Percentiles rank a stretch among this genome's conserved stretches.
Conservation (phyloP, 2,329 filamentous ascomycete species). For the Sporothrix pallida region DNA sequence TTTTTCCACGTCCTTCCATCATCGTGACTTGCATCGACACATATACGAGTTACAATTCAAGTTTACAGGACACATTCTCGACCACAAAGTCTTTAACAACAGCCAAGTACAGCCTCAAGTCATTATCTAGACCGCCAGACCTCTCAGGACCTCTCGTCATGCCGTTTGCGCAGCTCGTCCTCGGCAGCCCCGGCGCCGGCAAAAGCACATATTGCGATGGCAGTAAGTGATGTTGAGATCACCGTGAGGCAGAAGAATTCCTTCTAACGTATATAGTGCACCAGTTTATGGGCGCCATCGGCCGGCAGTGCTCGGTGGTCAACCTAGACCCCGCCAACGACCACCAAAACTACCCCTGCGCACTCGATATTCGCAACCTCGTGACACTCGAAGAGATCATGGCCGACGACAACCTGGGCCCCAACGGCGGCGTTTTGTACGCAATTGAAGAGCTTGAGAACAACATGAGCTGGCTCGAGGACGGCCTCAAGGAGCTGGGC, state of each 20-base stretch:
- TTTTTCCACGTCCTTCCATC: slow-evolving; percentile 7
- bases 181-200: slow-evolving; percentile 92
- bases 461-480: slow-evolving; percentile 90
- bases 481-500: slow-evolving; percentile 76
- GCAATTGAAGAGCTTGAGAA: slow-evolving; percentile 93
- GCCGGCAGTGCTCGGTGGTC: slow-evolving; percentile 90
- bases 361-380: slow-evolving; percentile 86
- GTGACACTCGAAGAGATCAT: slow-evolving; percentile 95
- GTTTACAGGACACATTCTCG: no score
- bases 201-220: slow-evolving; percentile 99
- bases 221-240: slow-evolving; percentile 54
- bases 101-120: no score
- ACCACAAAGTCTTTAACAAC: no score
- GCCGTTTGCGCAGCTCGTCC: slow-evolving; percentile 77
- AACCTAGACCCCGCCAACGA: slow-evolving; percentile 99
- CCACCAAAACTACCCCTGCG: slow-evolving; percentile 83
- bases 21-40: not conserved
- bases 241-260: not conserved
- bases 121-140: not conserved
- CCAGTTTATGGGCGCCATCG: slow-evolving; percentile 95
- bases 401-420: slow-evolving; percentile 85
- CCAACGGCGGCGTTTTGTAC: slow-evolving; percentile 91
- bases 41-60: no score
- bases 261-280: slow-evolving; percentile 62
- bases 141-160: slow-evolving; percentile 44